A percentile compares a stretch with the other conserved stretches of the same genome.
Evolutionary conservation across 805 yeast genomes (phyloP).

Genomic region (Cyberlindnera americana): DNA sequence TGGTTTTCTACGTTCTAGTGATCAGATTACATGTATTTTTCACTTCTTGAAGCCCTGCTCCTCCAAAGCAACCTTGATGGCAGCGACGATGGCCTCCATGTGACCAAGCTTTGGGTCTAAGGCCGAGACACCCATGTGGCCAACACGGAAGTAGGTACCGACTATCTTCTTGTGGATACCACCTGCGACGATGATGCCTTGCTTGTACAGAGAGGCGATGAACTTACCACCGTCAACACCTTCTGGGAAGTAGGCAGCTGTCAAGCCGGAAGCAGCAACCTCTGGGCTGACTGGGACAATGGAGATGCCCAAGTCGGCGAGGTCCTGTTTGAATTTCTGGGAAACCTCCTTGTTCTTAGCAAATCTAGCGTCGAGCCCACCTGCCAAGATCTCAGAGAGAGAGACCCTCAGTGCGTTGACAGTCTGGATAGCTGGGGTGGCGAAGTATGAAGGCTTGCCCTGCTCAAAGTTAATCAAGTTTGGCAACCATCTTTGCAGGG

Average conservation of each 20-base stretch:
- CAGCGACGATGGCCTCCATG: slow-evolving; percentile 45
- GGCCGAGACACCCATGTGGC: slow-evolving; percentile 91
- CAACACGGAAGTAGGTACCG: slow-evolving; percentile 84
- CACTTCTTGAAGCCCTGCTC: slow-evolving; percentile 35
- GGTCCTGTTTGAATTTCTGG: slow-evolving; percentile 55
- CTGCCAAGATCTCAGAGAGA: slow-evolving; percentile 61
- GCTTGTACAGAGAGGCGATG: slow-evolving; percentile 48
- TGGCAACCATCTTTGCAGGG: slow-evolving; percentile 82
- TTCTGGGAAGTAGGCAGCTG: slow-evolving; percentile 82
- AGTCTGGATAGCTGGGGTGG: slow-evolving; percentile 94
- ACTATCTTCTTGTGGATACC: slow-evolving; percentile 83
- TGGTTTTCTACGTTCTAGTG: neutral
- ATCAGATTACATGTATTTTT: too few species aligned
- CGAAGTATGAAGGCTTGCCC: slow-evolving; percentile 81
- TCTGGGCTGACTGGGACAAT: slow-evolving; percentile 55
- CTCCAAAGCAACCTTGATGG: slow-evolving; percentile 40
- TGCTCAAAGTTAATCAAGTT: slow-evolving; percentile 82
- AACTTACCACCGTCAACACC: slow-evolving; percentile 67
- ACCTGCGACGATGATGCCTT: slow-evolving; percentile 80
- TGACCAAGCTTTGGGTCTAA: slow-evolving; percentile 52
- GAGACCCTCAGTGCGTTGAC: slow-evolving; percentile 78
- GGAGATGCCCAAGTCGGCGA: slow-evolving; percentile 56
- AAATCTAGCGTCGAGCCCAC: slow-evolving; percentile 56
- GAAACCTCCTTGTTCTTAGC: slow-evolving; percentile 61
- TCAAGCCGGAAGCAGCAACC: slow-evolving; percentile 82